Evolutionary conservation across 2,329 filamentous ascomycete species (phyloP).

Genomic region (Botryotinia convoluta): DNA sequence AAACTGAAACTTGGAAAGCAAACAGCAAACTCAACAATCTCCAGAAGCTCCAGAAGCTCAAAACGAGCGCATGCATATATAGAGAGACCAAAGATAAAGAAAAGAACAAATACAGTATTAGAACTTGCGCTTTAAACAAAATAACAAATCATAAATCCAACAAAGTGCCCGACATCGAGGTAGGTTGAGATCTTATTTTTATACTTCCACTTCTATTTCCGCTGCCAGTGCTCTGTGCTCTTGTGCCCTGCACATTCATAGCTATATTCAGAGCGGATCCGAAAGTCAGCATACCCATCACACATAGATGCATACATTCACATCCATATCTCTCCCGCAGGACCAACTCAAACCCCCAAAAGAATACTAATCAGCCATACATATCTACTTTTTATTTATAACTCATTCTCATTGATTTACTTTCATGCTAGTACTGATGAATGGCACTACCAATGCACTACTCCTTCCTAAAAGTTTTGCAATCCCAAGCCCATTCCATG

Average conservation of each 20-base stretch:
- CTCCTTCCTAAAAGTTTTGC: neutral
- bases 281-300: neutral
- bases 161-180: neutral
- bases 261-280: neutral
- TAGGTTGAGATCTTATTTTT: neutral
- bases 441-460: conserved; percentile 1
- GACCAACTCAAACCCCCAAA: neutral
- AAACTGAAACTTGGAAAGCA: neutral
- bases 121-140: neutral
- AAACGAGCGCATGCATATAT: neutral
- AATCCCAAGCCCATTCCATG: neutral
- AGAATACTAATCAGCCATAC: neutral
- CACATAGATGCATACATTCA: neutral
- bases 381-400: neutral
- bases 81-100: neutral
- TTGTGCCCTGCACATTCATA: neutral
- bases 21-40: neutral
- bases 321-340: neutral
- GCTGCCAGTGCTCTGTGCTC: neutral
- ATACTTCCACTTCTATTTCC: neutral
- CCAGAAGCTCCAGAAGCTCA: neutral
- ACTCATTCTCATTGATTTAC: neutral
- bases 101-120: neutral
- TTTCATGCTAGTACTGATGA: neutral
- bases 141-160: neutral